Evolutionary conservation across 2,329 filamentous ascomycete genomes (phyloP).

Genomic region (Didymella arachidicola): DNA sequence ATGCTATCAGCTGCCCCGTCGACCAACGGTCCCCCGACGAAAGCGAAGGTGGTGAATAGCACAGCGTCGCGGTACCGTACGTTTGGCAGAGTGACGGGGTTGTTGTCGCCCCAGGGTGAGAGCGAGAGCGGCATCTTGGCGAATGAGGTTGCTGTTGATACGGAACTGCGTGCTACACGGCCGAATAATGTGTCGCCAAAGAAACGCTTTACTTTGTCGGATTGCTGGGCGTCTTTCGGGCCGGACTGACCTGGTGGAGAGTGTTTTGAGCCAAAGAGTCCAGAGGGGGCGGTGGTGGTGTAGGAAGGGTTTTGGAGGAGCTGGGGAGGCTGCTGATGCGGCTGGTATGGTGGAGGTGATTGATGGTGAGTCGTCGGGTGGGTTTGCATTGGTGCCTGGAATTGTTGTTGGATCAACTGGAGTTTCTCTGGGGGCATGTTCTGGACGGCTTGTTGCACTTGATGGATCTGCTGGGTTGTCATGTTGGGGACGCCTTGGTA

Average conservation of each 20-base stretch:
- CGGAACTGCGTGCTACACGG: not conserved
- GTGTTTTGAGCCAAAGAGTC: not conserved
- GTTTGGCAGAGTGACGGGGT: not conserved
- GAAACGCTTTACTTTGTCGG: not conserved
- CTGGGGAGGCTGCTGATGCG: not conserved
- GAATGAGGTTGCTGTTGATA: not conserved
- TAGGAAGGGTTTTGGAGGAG: not conserved
- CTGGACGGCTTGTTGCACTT: not conserved
- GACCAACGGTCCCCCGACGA: not conserved
- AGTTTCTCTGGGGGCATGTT: not conserved
- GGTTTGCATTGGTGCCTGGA: not conserved
- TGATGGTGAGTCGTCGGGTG: not conserved
- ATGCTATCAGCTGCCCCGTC: not conserved
- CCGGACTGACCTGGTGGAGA: not conserved
- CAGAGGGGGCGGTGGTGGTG: not conserved
- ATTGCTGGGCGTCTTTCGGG: not conserved
- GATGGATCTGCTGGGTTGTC: not conserved
- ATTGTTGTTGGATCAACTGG: not conserved
- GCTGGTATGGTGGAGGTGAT: not conserved
- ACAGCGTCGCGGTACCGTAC: not conserved
- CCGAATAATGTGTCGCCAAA: not conserved
- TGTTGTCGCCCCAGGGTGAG: not conserved
- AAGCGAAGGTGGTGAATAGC: not conserved
- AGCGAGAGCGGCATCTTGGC: not conserved
- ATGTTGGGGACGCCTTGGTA: not conserved